A percentile compares a stretch with the other conserved stretches of the same genome.
phyloP scores from a whole-genome alignment of 768 basidiomycete genomes.

The Cyathus striatus region DNA sequence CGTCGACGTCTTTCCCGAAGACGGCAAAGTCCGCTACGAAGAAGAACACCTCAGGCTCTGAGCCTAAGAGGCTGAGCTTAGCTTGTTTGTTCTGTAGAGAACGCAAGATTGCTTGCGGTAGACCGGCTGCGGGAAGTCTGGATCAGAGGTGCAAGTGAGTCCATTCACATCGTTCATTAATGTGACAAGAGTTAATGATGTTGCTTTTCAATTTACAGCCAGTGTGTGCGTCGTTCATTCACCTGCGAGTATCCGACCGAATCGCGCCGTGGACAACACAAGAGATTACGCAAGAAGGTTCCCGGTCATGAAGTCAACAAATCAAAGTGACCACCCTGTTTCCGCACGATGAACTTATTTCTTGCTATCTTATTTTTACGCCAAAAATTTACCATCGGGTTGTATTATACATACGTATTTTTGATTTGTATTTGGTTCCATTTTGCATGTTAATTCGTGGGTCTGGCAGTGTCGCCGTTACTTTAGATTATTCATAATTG shows the following conservation, averaged over 20 bases:
- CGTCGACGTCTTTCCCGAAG: not conserved
- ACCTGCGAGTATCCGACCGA: conserved; percentile 46
- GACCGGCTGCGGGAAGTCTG: conserved; percentile 27
- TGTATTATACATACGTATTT: too few relatives aligned
- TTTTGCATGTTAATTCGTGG: too few relatives aligned
- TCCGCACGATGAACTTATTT: too few relatives aligned
- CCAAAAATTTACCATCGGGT: too few relatives aligned
- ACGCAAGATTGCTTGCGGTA: conserved; percentile 36
- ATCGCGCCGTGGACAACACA: conserved; percentile 14
- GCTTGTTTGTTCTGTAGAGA: conserved; percentile 37
- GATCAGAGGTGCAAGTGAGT: conserved; percentile 49
- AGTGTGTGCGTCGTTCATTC: conserved; percentile 45
- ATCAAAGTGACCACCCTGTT: too few relatives aligned
- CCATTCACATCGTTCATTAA: too few relatives aligned
- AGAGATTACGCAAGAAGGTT: not conserved
- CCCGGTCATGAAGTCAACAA: too few relatives aligned
- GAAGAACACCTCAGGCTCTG: conserved; percentile 7
- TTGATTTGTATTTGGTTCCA: too few relatives aligned
- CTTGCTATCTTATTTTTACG: too few relatives aligned
- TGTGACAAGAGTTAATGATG: not conserved
- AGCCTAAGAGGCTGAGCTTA: conserved; percentile 21
- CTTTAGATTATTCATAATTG: too few relatives aligned
- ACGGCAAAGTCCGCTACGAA: not conserved
- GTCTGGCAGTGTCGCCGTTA: too few relatives aligned
- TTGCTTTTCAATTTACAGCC: conserved; percentile 22